Conservation (phyloP, 805 yeast genomes). For the Wickerhamomyces xylosicus region DNA sequence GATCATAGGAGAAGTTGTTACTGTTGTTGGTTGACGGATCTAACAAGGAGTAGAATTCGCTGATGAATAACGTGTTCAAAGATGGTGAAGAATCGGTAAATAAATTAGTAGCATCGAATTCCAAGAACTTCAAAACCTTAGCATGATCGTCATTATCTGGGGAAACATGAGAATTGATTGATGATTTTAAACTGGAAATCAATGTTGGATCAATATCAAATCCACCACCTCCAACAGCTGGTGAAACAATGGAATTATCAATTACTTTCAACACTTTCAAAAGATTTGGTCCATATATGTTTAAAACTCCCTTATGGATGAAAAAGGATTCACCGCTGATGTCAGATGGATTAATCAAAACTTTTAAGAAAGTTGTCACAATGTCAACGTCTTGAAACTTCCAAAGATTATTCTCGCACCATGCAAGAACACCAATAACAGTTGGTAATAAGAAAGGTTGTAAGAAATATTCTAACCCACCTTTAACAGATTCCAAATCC, state of each 20-base stretch:
- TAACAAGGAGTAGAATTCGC: constrained; percentile 11
- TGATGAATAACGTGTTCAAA: constrained; percentile 10
- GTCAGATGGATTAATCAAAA: constrained; percentile 32
- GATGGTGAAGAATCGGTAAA: constrained; percentile 1
- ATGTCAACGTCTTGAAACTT: constrained; percentile 22
- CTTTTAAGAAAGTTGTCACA: constrained; percentile 28
- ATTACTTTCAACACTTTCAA: constrained; percentile 7
- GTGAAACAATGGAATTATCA: constrained; percentile 3
- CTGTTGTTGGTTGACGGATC: constrained; percentile 15
- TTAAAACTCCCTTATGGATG: constrained; percentile 30
- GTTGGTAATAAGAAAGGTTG: constrained; percentile 66
- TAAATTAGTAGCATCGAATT: neutral
- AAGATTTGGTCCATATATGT: constrained; percentile 12
- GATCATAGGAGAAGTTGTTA: constrained; percentile 13
- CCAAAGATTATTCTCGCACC: constrained; percentile 32
- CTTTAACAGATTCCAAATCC: constrained; percentile 48
- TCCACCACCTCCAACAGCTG: constrained; percentile 1
- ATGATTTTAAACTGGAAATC: constrained; percentile 1
- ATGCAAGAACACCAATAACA: constrained; percentile 42
- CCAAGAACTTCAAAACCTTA: neutral
- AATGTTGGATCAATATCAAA: constrained; percentile 1
- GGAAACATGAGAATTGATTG: neutral
- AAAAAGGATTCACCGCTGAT: constrained; percentile 35
- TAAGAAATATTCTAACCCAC: constrained; percentile 79
- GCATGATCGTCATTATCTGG: neutral